Evolutionary conservation across 2,329 filamentous ascomycete genomes (phyloP).

Genomic region (Nemania diffusa): DNA sequence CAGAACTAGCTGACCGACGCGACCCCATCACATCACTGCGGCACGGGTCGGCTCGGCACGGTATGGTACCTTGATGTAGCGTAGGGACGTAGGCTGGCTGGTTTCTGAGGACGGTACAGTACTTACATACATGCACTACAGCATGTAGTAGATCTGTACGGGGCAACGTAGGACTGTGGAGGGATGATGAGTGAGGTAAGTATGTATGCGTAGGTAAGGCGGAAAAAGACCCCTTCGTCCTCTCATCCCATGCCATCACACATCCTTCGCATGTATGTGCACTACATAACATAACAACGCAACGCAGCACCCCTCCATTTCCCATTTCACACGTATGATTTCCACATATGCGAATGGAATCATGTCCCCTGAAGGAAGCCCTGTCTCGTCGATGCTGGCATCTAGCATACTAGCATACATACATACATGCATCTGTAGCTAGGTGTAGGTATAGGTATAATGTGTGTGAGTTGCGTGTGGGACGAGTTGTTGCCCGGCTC

Average conservation of each 20-base stretch:
- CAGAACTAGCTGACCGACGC: slow-evolving; percentile 16
- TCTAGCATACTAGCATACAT: neutral
- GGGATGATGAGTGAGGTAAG: neutral
- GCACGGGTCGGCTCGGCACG: slow-evolving; percentile 33
- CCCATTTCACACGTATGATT: slow-evolving; percentile 3
- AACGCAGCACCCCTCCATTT: neutral
- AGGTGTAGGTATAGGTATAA: neutral
- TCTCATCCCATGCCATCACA: slow-evolving; percentile 1
- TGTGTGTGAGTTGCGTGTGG: neutral
- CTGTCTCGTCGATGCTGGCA: neutral
- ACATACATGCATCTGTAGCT: neutral
- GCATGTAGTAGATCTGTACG: neutral
- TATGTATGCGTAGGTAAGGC: neutral
- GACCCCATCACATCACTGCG: slow-evolving; percentile 21
- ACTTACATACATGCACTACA: neutral
- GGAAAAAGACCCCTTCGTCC: neutral
- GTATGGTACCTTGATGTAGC: slow-evolving; percentile 17
- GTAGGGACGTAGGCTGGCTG: neutral
- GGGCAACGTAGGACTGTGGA: slow-evolving; percentile 6
- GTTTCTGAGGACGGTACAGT: neutral
- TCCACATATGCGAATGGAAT: slow-evolving; percentile 9
- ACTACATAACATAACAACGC: neutral
- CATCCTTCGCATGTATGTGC: neutral
- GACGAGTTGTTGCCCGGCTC: slow-evolving; percentile 9
- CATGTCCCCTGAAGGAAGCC: neutral